Evolutionary conservation across 192 early-diverging fungal genomes (phyloP), one percentile per base, ranked within the genome.

Genomic region (Coemansia sp.): DNA sequence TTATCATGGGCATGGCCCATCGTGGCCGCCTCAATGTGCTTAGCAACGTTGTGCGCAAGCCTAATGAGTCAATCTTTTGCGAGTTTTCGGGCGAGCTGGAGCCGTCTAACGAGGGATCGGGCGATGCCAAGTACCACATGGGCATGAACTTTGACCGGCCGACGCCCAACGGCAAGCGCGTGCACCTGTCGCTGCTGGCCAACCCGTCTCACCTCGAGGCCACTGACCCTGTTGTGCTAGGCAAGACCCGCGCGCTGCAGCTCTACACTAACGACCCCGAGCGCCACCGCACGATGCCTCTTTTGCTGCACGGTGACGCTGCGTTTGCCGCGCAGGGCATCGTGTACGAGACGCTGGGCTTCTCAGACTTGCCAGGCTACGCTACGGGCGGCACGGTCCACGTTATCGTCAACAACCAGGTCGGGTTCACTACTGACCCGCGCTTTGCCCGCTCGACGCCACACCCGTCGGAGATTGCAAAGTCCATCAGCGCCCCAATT

Each of bases 191-290:
- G 57, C 88, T 99, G 68, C 95, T 93, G 59, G 95, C 97, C 38
- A 99, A 99, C 85, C 97, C 97, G 56, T 99, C 97, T 43, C 97
- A 99, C 70, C 87, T 99, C 83, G 97, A 99, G 83, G 94, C 95
- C 36, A 95, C 93, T 7, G 91, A 99, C 78, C 95, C 95, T 11
- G 95, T 99, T 20, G 97, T 99, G n/a, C 87, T 94, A 63, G 97
- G 97, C 66, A 99, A 99, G 87, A 94, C 94, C 33, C 91, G 95
- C 63, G 97, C 92, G 42, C 87, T 92, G 73, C 97, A 97, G 84
- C 92, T 91, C 82, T 97, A 95, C 83, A 90, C 88, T 76, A 89
- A 91, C 84, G 97, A 97, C 77, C 82, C 87, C 53, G 85, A 88
- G 56, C 88, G 89, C 63, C 85, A 76, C 53, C 91, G 89, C 83